Evolutionary conservation across 2,329 filamentous ascomycete genomes (phyloP).

Genomic region (Xylariaceae sp.): DNA sequence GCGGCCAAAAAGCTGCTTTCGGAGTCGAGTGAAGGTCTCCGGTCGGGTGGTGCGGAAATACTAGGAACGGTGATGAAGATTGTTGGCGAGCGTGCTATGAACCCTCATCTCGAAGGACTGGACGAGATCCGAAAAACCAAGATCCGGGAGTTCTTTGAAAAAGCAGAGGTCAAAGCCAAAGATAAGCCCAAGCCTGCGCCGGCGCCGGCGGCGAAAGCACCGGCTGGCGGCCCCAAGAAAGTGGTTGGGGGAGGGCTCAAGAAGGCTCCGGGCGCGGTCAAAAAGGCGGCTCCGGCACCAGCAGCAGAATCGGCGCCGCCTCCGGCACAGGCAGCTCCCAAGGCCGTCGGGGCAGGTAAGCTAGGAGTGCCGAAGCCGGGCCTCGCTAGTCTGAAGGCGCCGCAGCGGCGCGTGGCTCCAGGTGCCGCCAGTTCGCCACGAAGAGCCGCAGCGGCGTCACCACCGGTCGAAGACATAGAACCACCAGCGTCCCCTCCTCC

Average conservation of each 20-base stretch:
- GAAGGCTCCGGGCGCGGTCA: conserved; percentile 48
- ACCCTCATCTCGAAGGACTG: conserved; percentile 80
- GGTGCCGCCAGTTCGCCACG: conserved; percentile 50
- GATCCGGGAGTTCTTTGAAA: conserved; percentile 83
- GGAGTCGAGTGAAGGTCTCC: conserved; percentile 78
- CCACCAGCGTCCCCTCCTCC: conserved; percentile 48
- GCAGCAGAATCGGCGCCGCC: conserved; percentile 48
- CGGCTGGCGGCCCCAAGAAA: conserved; percentile 38
- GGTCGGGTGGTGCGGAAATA: conserved; percentile 85
- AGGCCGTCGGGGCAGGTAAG: conserved; percentile 44
- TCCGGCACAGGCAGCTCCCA: conserved; percentile 54
- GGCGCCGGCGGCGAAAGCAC: conserved; percentile 49
- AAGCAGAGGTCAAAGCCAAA: conserved; percentile 79
- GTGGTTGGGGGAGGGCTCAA: conserved; percentile 37
- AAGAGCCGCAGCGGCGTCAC: conserved; percentile 40
- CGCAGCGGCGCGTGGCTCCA: conserved; percentile 50
- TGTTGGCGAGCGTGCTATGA: conserved; percentile 93
- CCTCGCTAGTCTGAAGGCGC: conserved; percentile 54
- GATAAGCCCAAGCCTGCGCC: conserved; percentile 84
- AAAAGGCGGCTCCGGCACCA: conserved; percentile 42
- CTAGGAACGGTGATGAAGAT: conserved; percentile 98
- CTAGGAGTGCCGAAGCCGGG: conserved; percentile 51
- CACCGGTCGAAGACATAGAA: conserved; percentile 52
- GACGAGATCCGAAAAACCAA: conserved; percentile 95
- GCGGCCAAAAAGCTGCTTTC: conserved; percentile 81